Percentiles rank a stretch among this genome's conserved stretches.
Conservation (phyloP, 495 filamentous ascomycete genomes). For the Cryomyces minteri region DNA sequence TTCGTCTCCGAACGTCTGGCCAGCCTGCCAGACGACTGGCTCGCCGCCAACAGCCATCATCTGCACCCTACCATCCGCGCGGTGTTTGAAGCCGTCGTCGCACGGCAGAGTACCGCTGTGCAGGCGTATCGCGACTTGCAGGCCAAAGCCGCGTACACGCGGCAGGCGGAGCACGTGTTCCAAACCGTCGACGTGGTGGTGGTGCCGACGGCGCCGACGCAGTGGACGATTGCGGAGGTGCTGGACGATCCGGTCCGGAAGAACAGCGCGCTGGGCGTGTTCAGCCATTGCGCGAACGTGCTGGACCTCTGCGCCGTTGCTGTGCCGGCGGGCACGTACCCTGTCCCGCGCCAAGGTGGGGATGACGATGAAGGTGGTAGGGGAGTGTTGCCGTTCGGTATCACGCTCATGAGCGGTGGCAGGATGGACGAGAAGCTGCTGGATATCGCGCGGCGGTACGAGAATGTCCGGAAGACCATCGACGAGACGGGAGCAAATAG, state of each 20-base stretch:
- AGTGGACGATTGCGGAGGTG: constrained; percentile 39
- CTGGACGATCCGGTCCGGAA: constrained; percentile 31
- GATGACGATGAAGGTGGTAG: constrained; percentile 11
- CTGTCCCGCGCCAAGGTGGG: constrained; percentile 5
- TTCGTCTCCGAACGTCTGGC: constrained; percentile 39
- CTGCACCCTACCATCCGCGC: constrained; percentile 36
- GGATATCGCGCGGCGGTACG: constrained; percentile 34
- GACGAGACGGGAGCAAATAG: too few species aligned
- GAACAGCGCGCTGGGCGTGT: constrained; percentile 38
- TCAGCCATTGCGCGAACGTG: constrained; percentile 47
- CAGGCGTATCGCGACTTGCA: constrained; percentile 36
- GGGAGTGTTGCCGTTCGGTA: constrained; percentile 36
- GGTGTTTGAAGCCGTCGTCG: constrained; percentile 29
- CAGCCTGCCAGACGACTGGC: constrained; percentile 24
- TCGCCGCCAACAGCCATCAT: constrained; percentile 17
- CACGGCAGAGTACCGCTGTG: constrained; percentile 28
- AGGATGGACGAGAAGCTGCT: constrained; percentile 37
- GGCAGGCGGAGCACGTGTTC: constrained; percentile 20
- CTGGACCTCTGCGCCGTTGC: constrained; percentile 43
- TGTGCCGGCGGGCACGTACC: constrained; percentile 33
- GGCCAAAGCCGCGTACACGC: constrained; percentile 25
- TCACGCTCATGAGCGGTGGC: constrained; percentile 38
- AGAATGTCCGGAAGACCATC: constrained; percentile 6
- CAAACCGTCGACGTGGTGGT: constrained; percentile 31
- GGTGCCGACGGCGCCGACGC: constrained; percentile 41